These are phyloP conservation scores for Xylaria sp. DNA, from an alignment of 2,329 filamentous ascomycete genomes.

Conservation along the genomic window DNA sequence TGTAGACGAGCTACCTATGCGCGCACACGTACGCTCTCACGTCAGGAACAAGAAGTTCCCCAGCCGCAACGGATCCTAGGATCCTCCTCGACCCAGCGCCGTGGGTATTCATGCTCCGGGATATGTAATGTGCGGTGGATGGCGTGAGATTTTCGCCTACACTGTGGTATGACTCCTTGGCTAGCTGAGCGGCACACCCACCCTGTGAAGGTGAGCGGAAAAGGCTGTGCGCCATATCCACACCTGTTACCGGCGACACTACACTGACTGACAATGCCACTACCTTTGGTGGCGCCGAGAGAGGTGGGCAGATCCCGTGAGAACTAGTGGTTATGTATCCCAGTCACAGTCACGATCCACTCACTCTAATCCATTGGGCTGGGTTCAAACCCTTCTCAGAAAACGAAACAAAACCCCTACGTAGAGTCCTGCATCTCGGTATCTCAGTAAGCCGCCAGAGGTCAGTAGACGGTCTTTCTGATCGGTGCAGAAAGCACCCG, in stretches of 20 bases:
- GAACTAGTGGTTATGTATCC: slow-evolving; percentile 1
- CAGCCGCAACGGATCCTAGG: slow-evolving; percentile 9
- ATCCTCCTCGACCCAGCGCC: slow-evolving; percentile 19
- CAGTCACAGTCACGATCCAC: background rate
- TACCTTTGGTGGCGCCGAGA: background rate
- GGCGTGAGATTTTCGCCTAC: slow-evolving; percentile 14
- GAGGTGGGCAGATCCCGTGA: background rate
- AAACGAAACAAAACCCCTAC: background rate
- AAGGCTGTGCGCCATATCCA: background rate
- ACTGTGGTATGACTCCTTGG: no score
- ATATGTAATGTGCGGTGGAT: slow-evolving; percentile 6
- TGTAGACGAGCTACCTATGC: background rate
- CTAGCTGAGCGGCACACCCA: slow-evolving; percentile 19
- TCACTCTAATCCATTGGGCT: background rate
- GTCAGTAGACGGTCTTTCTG: background rate
- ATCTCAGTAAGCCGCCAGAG: no score
- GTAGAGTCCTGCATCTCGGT: background rate
- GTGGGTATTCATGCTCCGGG: slow-evolving; percentile 19
- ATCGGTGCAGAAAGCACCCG: background rate
- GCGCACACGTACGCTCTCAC: background rate
- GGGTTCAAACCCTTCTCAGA: background rate
- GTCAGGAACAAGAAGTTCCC: background rate
- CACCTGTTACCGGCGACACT: slow-evolving; percentile 2
- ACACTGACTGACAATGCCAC: background rate
- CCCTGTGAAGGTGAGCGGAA: slow-evolving; percentile 13